Base-by-base conservation (phyloP, 2,329 filamentous ascomycete species). In the Alternaria brassicicola region DNA sequence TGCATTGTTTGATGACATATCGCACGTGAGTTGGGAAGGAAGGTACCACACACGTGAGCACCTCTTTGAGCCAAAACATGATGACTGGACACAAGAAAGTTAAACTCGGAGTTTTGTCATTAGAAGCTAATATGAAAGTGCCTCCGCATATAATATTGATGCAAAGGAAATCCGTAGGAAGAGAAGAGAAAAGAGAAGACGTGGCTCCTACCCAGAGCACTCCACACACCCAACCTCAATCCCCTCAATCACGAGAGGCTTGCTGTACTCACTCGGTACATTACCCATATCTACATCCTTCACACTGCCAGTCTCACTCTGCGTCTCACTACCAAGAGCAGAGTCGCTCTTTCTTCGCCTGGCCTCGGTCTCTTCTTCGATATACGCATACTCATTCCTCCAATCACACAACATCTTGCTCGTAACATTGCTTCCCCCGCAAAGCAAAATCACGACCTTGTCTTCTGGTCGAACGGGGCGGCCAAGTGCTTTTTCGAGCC, bases 381-480 rank as follows among this genome's bases (percentile, higher is more conserved):
- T 57, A 13, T 66, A 64, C 35, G 66, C 68, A 57, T 80, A 79
- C 68, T 80, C 76, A 51, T 75, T 57, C 60, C 80, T 78, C 78
- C 82, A 86, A 51, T 79, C 77, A 28, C 77, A 78, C 55, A 86
- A 70, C 78, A 83, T 83, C 48, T 82, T 79, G 3, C 82, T 76
- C 1, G 77, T 83, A 30, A 86, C 78, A 67, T 83, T 83, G 49
- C 78, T 83, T 13, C 83, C 84, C 1, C 94, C 94, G 71, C 94
- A 98, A 6, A 97, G 87, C 23, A 96, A 83, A 52, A 97, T 81
- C 2, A 97, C 92, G 6, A 97, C 85, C 64, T 91, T 91, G 73
- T 87, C 89, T 56, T 84, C 79, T 0, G 82, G 80, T 78, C 84
- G 88, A 62, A 92, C 83, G 31, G 84, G 83, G 30, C 89, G 86